Conservation (phyloP, 768 basidiomycete species). For the Auriscalpium orientale region DNA sequence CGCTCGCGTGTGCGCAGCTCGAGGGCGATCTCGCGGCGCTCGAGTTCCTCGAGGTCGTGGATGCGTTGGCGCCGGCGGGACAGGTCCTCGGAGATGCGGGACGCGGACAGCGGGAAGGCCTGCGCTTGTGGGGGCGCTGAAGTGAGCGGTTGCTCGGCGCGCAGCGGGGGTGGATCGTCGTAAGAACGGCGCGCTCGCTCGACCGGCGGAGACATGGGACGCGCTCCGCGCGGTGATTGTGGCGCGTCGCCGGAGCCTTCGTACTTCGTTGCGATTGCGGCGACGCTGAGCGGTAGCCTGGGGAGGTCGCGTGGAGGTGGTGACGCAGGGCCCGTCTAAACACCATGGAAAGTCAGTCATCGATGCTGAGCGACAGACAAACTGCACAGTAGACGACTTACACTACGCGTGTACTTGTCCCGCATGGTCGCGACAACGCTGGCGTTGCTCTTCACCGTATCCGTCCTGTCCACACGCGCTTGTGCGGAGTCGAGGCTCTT, state of each 20-base stretch:
- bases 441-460: constrained; percentile 45
- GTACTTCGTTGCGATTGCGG: constrained; percentile 56
- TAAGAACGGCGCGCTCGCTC: constrained; percentile 2
- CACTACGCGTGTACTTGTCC: constrained; percentile 50
- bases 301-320: constrained; percentile 57
- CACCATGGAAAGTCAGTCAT: neutral
- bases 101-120: neutral
- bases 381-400: constrained; percentile 27
- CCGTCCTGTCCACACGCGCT: constrained; percentile 37
- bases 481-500: constrained; percentile 7
- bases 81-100: constrained; percentile 23
- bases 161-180: neutral
- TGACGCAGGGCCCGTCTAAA: constrained; percentile 42
- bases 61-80: constrained; percentile 33
- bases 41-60: constrained; percentile 44
- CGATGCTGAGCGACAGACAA: neutral
- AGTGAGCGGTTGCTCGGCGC: neutral
- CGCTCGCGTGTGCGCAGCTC: constrained; percentile 46
- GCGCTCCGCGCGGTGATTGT: neutral
- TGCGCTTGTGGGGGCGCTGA: neutral
- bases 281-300: constrained; percentile 55
- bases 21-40: constrained; percentile 51
- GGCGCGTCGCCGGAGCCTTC: constrained; percentile 3
- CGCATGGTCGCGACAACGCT: constrained; percentile 66
- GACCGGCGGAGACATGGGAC: constrained; percentile 2